Evolutionary conservation across 2,329 filamentous ascomycete genomes (phyloP), one percentile per base, ranked within the genome.

Genomic region (Clonostachys chloroleuca): DNA sequence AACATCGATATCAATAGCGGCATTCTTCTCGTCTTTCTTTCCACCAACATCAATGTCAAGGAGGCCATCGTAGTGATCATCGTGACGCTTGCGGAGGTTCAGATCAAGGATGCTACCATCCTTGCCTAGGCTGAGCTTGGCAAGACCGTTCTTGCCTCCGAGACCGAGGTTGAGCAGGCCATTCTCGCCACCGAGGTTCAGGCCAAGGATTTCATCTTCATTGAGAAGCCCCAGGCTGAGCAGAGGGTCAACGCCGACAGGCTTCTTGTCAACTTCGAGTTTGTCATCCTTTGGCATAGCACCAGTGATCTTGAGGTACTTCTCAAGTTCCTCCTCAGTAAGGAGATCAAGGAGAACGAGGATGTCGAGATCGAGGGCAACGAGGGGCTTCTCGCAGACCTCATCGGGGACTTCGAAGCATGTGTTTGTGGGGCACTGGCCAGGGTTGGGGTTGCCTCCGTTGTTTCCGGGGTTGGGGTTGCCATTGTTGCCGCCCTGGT

Each of bases 341-440:
- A 57, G 48, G 34, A 57, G 54, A 14, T 48, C 55, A 12, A 56
- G 46, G n/a, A 52, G 36, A 34, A 55, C 44, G 12, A 57, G 51
- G 42, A 53, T 44, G 42, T 55, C 49, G 6, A 57, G 47, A 48
- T 56, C 55, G n/a, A 52, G 42, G 30, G 47, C 33, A 40, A 57
- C 52, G 17, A 49, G 49, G 44, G 48, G 45, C 51, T 56, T 55
- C 35, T 49, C 43, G 55, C 55, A 57, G 44, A 54, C 52, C 37
- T 52, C 39, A 43, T 56, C 44, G 35, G 44, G 46, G 34, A 55
- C 54, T 43, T 54, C 35, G 44, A 51, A 56, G 48, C 45, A 51
- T 37, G 39, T 39, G 34, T 18, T 43, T 34, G 41, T 45, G 35
- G 33, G 24, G 45, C 45, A 47, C 16, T 37, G 44, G 35, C 40